phyloP scores from a whole-genome alignment of 768 basidiomycete species.

The Terana coerulea region DNA sequence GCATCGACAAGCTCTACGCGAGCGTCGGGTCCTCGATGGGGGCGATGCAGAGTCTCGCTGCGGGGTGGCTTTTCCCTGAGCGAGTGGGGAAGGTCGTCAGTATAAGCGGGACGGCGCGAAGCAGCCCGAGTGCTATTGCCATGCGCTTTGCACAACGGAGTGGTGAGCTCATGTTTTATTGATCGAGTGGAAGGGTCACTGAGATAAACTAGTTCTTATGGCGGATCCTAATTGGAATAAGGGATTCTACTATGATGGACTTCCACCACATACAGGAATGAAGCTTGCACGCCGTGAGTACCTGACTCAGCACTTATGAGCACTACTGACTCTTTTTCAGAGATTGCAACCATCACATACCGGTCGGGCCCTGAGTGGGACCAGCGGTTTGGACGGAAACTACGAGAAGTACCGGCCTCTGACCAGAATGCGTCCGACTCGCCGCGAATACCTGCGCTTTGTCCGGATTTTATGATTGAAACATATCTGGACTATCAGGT shows the following conservation, averaged over 20 bases:
- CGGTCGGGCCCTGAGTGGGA: conserved; percentile 99
- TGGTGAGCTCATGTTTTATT: conserved; percentile 50
- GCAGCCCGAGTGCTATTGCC: conserved; percentile 87
- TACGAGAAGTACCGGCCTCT: conserved; percentile 42
- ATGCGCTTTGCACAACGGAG: conserved; percentile 96
- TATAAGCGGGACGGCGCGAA: conserved; percentile 93
- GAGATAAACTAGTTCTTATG: conserved; percentile 75
- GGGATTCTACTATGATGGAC: conserved; percentile 92
- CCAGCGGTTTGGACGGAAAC: conserved; percentile 85
- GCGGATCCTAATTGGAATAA: conserved; percentile 99
- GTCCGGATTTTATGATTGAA: conserved; percentile 97
- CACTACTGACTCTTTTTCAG: conserved; percentile 35
- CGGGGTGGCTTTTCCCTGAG: conserved; percentile 89
- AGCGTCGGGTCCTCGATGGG: conserved; percentile 97
- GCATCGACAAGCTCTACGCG: conserved; percentile 83
- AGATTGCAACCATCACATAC: conserved; percentile 99
- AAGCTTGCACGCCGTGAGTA: conserved; percentile 91
- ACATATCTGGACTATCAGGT: conserved; percentile 95
- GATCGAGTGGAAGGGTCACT: neutral
- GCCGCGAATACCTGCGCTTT: conserved; percentile 62
- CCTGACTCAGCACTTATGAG: neutral
- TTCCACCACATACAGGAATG: conserved; percentile 99
- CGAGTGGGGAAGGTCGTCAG: conserved; percentile 88
- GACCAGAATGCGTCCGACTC: conserved; percentile 16
- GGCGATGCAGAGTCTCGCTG: conserved; percentile 94